Evolutionary conservation across 2,329 filamentous ascomycete species (phyloP), one percentile per base, ranked within the genome.

Genomic region (Fusarium nurragi): DNA sequence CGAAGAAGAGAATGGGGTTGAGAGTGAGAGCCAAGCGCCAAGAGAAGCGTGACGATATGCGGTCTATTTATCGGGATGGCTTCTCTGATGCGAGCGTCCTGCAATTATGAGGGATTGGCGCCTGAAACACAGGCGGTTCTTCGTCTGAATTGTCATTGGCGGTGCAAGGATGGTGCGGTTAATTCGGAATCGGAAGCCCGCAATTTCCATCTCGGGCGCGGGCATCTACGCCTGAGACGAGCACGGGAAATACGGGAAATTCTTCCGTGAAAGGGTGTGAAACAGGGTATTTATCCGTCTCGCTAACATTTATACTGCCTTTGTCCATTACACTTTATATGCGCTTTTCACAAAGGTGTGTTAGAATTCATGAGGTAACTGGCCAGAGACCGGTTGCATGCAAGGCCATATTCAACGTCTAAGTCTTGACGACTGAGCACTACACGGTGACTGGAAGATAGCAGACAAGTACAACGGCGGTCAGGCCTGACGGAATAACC

Each of bases 211-310:
- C 47, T 60, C 55, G 57, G 55, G 55, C 13, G 22, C 49, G 38
- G 56, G 38, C 25, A n/a, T 22, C 25, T 34, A 23, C 49, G 60
- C 60, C 60, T 64, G 53, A 64, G 48, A 64, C 60, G 23, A 23
- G 12, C 16, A 8, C 32, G 32, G 30, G 32, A 43, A 14, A 18
- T 14, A 4, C 32, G 32, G 44, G 58, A 21, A 53, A 53, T 63
- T 65, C 53, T 58, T 46, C 62, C 62, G 57, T 47, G 28, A 23
- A 53, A 36, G 62, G 62, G 57, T 63, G n/a, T 65, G 62, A 65
- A 65, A 65, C 62, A 52, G 18, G 16, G 4, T 14, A 66, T 46
- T 65, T 65, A 46, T 65, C 62, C 62, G 62, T 28, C 60, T 48
- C 47, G 30, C 6, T 34, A 34, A 16, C 4, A 9, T 34, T n/a